phyloP scores from a whole-genome alignment of 148 eudicot species.

The Amaranthus cruentus region DNA sequence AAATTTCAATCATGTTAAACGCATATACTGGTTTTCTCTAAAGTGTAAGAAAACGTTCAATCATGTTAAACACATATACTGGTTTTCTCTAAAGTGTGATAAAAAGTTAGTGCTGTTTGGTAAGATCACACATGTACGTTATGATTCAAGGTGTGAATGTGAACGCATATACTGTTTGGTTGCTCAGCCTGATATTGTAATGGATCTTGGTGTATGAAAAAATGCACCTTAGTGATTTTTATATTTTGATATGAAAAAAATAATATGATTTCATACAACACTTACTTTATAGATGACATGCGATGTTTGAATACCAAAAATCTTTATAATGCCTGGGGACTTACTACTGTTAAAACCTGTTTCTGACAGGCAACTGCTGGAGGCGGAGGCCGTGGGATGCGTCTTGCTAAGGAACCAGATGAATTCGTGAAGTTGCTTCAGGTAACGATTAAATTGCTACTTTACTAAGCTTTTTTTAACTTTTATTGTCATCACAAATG shows the following conservation, averaged over 20 bases:
- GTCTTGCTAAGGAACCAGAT: conserved; percentile 90
- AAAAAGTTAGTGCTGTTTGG: too few species aligned
- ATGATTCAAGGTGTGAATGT: too few species aligned
- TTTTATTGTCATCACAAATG: neutral
- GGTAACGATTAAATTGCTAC: conserved; percentile 37
- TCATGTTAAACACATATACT: too few species aligned
- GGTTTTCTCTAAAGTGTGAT: too few species aligned
- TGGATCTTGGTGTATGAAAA: too few species aligned
- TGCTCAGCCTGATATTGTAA: neutral
- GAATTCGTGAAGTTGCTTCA: conserved; percentile 96
- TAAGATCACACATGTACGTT: too few species aligned
- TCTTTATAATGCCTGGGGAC: neutral
- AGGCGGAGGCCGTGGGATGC: conserved; percentile 99
- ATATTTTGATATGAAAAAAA: too few species aligned
- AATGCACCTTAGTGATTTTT: too few species aligned
- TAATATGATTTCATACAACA: neutral
- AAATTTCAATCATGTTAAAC: too few species aligned
- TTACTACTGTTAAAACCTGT: neutral
- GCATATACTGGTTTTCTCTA: too few species aligned
- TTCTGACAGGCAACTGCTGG: conserved; percentile 95
- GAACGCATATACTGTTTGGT: too few species aligned
- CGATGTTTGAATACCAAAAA: neutral
- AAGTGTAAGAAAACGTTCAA: too few species aligned
- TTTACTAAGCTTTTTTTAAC: neutral
- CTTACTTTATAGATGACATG: neutral